Evolutionary conservation across 345 rosid species (phyloP).

Genomic region (Mallotus nudiflorus): DNA sequence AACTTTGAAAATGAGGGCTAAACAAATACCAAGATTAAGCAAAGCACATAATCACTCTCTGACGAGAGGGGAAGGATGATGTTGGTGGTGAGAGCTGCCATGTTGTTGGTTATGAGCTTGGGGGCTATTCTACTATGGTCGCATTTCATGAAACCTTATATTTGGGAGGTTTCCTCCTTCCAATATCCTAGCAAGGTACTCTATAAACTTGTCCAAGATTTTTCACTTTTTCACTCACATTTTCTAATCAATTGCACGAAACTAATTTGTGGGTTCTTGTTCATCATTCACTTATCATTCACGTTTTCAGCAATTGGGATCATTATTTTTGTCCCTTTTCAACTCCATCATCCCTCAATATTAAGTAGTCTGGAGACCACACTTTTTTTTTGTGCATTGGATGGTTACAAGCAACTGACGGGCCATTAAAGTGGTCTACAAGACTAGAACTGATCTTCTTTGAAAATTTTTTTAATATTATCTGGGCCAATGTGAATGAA

Average conservation of each 20-base stretch:
- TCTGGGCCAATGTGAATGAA: not conserved
- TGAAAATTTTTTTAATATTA: no score
- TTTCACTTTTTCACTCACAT: no score
- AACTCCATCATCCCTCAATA: not conserved
- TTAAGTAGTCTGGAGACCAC: not conserved
- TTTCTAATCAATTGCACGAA: not conserved
- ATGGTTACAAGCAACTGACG: no score
- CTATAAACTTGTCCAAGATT: not conserved
- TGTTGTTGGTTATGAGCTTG: not conserved
- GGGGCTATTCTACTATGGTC: not conserved
- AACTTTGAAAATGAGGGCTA: not conserved
- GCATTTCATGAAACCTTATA: not conserved
- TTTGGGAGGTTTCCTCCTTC: not conserved
- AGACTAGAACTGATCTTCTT: no score
- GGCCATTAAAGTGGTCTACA: no score
- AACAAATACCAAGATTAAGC: not conserved
- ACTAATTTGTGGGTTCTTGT: not conserved
- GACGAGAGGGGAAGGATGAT: not conserved
- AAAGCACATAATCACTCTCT: not conserved
- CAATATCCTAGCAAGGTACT: conserved; percentile 6
- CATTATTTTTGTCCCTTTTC: no score
- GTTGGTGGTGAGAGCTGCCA: conserved; percentile 5
- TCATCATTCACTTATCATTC: not conserved
- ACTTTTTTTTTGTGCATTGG: no score
- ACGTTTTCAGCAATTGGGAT: no score